These are phyloP conservation scores for Mucor irregularis DNA, from an alignment of 371 early-diverging fungal species.

Conservation along the genomic window DNA sequence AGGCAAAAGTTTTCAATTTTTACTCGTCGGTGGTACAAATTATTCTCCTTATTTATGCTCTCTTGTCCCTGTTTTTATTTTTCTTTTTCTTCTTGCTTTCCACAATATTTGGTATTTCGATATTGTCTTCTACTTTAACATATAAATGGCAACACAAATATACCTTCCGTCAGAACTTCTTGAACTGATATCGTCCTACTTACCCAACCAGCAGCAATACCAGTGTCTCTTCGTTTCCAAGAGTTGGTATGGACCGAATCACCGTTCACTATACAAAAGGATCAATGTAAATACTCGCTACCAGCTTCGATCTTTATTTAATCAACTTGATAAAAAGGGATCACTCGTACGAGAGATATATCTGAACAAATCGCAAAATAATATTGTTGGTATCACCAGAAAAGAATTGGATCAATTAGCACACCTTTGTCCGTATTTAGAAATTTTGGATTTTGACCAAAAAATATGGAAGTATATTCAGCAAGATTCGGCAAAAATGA, in stretches of 20 bases:
- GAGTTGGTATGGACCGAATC: not conserved
- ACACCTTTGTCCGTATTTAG: slow-evolving; percentile 4
- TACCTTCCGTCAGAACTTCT: not conserved
- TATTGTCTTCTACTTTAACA: too few relatives aligned
- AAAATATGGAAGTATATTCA: slow-evolving; percentile 8
- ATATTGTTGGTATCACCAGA: slow-evolving; percentile 5
- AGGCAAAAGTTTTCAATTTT: too few relatives aligned
- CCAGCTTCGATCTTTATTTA: not conserved
- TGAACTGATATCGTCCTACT: not conserved
- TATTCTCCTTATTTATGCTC: not conserved
- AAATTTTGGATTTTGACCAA: slow-evolving; percentile 11
- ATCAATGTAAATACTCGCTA: not conserved
- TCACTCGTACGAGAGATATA: not conserved
- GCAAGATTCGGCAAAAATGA: too few relatives aligned
- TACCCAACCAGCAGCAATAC: slow-evolving; percentile 1
- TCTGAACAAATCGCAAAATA: not conserved
- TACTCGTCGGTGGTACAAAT: not conserved
- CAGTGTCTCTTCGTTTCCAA: not conserved
- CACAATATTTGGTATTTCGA: too few relatives aligned
- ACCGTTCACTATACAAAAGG: slow-evolving; percentile 5
- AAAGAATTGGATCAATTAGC: slow-evolving; percentile 13
- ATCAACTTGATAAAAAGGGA: not conserved
- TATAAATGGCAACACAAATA: not conserved
- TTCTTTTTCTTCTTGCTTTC: not conserved
- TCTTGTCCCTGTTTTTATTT: not conserved